These are phyloP conservation scores for Apocynum venetum DNA, from an alignment of 257 asterid species.

Conservation along the genomic window DNA sequence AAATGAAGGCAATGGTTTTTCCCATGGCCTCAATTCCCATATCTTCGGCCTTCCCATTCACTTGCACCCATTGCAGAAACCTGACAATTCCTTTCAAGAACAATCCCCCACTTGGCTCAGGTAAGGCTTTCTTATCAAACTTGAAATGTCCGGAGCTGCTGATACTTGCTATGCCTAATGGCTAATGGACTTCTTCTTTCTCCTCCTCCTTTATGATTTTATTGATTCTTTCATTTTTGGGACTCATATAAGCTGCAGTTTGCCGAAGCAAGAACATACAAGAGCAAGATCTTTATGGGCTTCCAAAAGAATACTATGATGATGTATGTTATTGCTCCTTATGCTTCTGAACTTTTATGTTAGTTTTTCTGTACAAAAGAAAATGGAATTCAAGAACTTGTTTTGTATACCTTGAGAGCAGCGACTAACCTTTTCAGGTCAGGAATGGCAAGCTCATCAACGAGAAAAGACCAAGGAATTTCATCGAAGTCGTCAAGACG, in stretches of 20 bases:
- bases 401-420: conserved; percentile 12
- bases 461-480: conserved; percentile 87
- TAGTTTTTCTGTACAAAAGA: neutral
- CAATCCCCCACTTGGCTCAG: conserved; percentile 25
- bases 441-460: conserved; percentile 99
- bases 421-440: conserved; percentile 30
- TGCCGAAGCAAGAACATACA: conserved; percentile 52
- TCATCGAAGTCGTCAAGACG: conserved; percentile 51
- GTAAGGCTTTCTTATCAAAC: conserved; percentile 11
- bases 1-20: conserved; percentile 54
- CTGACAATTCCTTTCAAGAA: conserved; percentile 28
- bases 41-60: conserved; percentile 19
- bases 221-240: neutral
- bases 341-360: neutral
- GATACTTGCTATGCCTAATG: neutral
- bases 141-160: neutral
- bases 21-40: conserved; percentile 34
- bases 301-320: conserved; percentile 79
- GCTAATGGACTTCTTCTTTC: neutral
- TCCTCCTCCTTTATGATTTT: neutral
- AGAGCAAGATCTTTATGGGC: conserved; percentile 54
- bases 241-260: conserved; percentile 28
- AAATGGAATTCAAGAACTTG: neutral
- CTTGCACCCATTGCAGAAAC: conserved; percentile 21
- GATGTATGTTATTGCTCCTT: conserved; percentile 48